A percentile compares a stretch with the other conserved stretches of the same genome.
phyloP scores from a whole-genome alignment of 495 filamentous ascomycete genomes.

The Sphaerosporella brunnea region DNA sequence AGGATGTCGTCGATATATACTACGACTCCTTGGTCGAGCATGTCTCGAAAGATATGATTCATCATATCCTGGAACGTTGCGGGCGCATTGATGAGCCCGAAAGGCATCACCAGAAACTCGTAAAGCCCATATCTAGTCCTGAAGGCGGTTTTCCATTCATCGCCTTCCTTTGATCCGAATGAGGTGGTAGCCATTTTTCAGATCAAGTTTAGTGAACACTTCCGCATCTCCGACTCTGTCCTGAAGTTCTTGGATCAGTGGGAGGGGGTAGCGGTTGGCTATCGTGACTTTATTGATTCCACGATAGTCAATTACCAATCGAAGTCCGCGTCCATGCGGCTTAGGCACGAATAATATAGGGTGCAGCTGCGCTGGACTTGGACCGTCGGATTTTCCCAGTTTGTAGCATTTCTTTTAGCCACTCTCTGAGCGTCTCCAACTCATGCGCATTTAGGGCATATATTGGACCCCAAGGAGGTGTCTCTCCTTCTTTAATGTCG shows the following conservation, averaged over 20 bases:
- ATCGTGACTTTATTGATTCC: conserved; percentile 1
- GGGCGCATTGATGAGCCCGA: conserved; percentile 1
- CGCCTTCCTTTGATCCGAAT: conserved; percentile 24
- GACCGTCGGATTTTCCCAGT: conserved; percentile 11
- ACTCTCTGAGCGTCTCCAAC: conserved; percentile 13
- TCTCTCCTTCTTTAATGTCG: neutral
- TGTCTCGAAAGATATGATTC: conserved; percentile 4
- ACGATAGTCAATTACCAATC: conserved; percentile 7
- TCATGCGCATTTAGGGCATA: conserved; percentile 17
- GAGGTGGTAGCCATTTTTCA: conserved; percentile 29
- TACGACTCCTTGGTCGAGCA: conserved; percentile 15
- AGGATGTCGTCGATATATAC: conserved; percentile 28
- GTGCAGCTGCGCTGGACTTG: conserved; percentile 9
- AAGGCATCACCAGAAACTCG: conserved; percentile 23
- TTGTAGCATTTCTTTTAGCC: conserved; percentile 7
- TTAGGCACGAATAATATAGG: conserved; percentile 29
- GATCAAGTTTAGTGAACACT: conserved; percentile 21
- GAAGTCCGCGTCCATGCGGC: conserved; percentile 12
- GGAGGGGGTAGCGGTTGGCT: conserved; percentile 25
- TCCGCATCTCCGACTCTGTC: neutral
- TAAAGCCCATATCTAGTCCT: conserved; percentile 15
- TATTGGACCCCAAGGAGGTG: neutral
- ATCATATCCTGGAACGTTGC: conserved; percentile 9
- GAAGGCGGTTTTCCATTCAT: conserved; percentile 29
- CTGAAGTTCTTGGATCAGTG: conserved; percentile 24